A percentile compares a stretch with the other conserved stretches of the same genome.
phyloP scores from a whole-genome alignment of 106 monocot species.

The Cymbidium sinense region DNA sequence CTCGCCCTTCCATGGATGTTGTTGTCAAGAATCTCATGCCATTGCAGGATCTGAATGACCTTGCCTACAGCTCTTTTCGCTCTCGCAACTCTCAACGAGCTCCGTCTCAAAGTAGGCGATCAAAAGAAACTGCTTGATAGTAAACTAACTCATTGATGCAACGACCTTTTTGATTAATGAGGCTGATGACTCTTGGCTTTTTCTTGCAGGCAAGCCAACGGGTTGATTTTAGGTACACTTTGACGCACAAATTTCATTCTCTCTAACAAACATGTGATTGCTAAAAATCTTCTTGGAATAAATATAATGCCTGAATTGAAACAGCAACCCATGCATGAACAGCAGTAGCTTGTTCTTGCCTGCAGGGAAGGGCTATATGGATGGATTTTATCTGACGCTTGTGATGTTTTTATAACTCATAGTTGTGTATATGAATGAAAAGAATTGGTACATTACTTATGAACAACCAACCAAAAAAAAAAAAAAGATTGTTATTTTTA shows the following conservation, averaged over 20 bases:
- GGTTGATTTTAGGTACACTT: neutral
- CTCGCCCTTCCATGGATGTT: constrained; percentile 79
- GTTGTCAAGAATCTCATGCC: constrained; percentile 56
- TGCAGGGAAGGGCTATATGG: neutral
- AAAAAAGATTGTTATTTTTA: no score
- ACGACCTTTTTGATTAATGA: neutral
- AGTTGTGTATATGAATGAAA: neutral
- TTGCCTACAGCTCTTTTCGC: constrained; percentile 37
- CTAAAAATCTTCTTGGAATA: neutral
- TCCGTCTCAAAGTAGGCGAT: constrained; percentile 33
- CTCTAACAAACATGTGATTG: neutral
- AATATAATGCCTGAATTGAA: neutral
- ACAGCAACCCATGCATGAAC: neutral
- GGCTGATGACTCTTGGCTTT: neutral
- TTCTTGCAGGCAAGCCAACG: constrained; percentile 5
- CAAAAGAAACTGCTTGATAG: neutral
- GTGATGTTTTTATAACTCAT: neutral
- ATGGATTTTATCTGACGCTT: neutral
- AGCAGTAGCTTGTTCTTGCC: neutral
- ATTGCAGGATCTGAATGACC: constrained; percentile 67
- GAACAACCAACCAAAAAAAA: neutral
- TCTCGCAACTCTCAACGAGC: constrained; percentile 38
- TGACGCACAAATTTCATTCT: neutral
- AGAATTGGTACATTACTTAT: neutral
- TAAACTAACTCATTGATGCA: neutral